Evolutionary conservation across 75 land plant genomes (phyloP).

Genomic region (Pseudotsuga menziesii): DNA sequence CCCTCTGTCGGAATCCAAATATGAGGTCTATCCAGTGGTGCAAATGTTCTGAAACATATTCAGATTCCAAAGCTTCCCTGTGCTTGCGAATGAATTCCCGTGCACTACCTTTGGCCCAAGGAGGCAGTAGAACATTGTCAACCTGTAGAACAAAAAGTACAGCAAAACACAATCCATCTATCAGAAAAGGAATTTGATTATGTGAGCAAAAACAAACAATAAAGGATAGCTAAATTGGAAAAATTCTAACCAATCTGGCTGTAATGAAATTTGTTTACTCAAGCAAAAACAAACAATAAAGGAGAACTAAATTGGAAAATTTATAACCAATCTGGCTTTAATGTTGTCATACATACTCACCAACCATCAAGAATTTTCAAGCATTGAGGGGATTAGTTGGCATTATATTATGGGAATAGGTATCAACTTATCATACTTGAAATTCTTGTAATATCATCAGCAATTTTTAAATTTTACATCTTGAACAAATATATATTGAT

Average conservation of each 20-base stretch:
- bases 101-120: constrained; percentile 99
- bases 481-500: too few species aligned
- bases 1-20: constrained; percentile 95
- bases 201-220: not conserved
- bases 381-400: too few species aligned
- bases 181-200: not conserved
- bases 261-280: not conserved
- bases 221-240: not conserved
- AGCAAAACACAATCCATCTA: not conserved
- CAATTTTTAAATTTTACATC: too few species aligned
- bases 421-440: too few species aligned
- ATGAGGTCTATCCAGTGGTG: constrained; percentile 99
- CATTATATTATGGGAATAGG: too few species aligned
- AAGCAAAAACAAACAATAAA: not conserved
- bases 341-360: too few species aligned
- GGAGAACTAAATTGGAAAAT: not conserved
- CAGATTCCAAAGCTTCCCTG: constrained; percentile 95
- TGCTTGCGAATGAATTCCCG: constrained; percentile 95
- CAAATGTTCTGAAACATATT: constrained; percentile 96
- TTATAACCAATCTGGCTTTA: not conserved
- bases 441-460: too few species aligned
- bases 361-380: too few species aligned
- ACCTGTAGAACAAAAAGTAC: constrained; percentile 51
- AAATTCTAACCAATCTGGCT: not conserved
- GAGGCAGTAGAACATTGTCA: constrained; percentile 86